A percentile compares a stretch with the other conserved stretches of the same genome.
These are phyloP conservation scores for Penicillium sp. DNA, from an alignment of 2,329 filamentous ascomycete species.

Conservation along the genomic window DNA sequence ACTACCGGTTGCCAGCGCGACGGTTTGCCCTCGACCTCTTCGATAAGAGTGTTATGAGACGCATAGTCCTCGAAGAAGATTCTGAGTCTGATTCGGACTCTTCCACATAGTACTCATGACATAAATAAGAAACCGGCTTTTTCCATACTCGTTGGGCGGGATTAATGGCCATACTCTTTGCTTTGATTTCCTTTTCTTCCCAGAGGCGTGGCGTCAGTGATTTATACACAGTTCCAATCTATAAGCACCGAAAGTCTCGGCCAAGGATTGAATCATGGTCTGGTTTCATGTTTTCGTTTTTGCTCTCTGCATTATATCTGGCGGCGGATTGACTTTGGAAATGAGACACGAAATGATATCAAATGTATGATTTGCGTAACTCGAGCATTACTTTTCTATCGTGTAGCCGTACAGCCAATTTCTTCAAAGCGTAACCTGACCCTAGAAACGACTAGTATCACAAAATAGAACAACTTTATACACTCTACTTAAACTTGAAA, in stretches of 20 bases:
- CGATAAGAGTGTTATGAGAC: constrained; percentile 81
- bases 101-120: constrained; percentile 18
- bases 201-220: not conserved
- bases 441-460: too few species aligned
- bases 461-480: not conserved
- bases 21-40: constrained; percentile 93
- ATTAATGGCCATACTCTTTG: not conserved
- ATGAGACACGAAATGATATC: constrained; percentile 21
- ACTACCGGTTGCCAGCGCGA: constrained; percentile 82
- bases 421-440: not conserved
- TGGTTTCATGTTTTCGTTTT: constrained; percentile 2
- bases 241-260: constrained; percentile 2
- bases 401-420: too few species aligned
- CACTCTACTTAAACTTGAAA: constrained; percentile 9
- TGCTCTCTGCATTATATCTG: constrained; percentile 13
- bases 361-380: constrained; percentile 5
- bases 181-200: not conserved
- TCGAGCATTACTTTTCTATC: not conserved
- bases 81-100: constrained; percentile 34
- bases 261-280: constrained; percentile 1
- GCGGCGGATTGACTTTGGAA: constrained; percentile 10
- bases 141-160: not conserved
- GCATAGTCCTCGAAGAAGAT: constrained; percentile 79
- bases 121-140: not conserved
- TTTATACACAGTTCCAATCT: constrained; percentile 12